Percentiles rank a stretch among this genome's conserved stretches.
Evolutionary conservation across 768 basidiomycete genomes (phyloP).

Genomic region (Lenzites betulinus): DNA sequence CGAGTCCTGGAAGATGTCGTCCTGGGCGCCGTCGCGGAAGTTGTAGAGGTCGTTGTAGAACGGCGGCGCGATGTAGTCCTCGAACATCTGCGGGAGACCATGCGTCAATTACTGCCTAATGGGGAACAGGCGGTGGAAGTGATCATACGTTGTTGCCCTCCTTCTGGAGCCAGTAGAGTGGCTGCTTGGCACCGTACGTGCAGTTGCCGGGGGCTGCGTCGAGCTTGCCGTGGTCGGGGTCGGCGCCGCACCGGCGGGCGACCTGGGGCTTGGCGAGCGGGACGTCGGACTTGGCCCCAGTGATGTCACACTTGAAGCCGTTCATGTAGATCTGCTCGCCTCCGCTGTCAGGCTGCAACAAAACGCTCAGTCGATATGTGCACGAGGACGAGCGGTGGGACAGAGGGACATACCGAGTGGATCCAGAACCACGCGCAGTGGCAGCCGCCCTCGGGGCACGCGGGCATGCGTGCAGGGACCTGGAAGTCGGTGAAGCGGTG

Average conservation of each 20-base stretch:
- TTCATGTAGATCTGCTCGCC: constrained; percentile 78
- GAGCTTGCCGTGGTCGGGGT: constrained; percentile 47
- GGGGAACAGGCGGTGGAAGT: neutral
- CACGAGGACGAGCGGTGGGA: no score
- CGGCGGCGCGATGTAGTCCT: constrained; percentile 60
- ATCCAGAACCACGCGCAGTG: constrained; percentile 78
- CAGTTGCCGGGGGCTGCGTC: constrained; percentile 58
- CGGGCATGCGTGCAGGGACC: constrained; percentile 67
- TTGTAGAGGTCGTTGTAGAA: constrained; percentile 72
- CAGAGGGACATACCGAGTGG: constrained; percentile 47
- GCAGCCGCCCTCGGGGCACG: constrained; percentile 65
- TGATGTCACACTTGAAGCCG: constrained; percentile 68
- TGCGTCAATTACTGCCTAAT: no score
- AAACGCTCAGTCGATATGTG: neutral
- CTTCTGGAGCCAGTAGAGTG: constrained; percentile 68
- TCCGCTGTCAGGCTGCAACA: constrained; percentile 48
- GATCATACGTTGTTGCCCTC: constrained; percentile 60
- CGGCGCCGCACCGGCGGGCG: constrained; percentile 64
- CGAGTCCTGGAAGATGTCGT: constrained; percentile 69
- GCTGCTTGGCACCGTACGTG: constrained; percentile 71
- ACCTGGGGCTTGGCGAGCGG: constrained; percentile 57
- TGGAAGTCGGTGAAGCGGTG: constrained; percentile 65
- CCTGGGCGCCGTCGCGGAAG: constrained; percentile 70
- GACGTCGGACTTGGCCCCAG: constrained; percentile 50
- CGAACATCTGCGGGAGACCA: constrained; percentile 55